Percentiles rank a stretch among this genome's conserved stretches.
These are phyloP conservation scores for Angophora floribunda DNA, from an alignment of 345 rosid genomes.

Conservation along the genomic window DNA sequence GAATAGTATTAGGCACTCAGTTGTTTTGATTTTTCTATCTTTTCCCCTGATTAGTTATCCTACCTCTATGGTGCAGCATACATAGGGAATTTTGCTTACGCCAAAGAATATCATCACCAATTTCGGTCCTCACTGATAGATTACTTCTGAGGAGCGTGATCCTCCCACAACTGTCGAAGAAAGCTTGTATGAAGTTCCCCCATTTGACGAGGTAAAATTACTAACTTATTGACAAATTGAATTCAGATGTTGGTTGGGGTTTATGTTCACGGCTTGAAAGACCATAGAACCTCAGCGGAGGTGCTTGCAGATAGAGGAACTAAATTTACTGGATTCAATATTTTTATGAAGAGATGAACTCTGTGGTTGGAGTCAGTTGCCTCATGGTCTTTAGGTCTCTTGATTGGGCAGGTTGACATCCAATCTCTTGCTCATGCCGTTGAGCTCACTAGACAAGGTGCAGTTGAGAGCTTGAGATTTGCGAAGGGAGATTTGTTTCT, in stretches of 20 bases:
- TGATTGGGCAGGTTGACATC: conserved; percentile 58
- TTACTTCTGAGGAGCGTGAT: conserved; percentile 83
- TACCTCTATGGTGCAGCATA: conserved; percentile 47
- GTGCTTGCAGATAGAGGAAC: not conserved
- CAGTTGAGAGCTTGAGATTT: conserved; percentile 90
- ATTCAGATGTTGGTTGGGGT: not conserved
- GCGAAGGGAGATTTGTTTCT: conserved; percentile 86
- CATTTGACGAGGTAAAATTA: conserved; percentile 80
- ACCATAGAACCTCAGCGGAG: not conserved
- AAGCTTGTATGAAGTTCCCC: conserved; percentile 66
- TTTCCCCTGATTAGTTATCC: not conserved
- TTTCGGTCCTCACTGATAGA: conserved; percentile 81
- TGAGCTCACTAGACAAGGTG: conserved; percentile 91
- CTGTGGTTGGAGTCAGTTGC: not conserved
- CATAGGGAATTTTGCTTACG: conserved; percentile 76
- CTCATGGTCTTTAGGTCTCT: not conserved
- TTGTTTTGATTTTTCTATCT: not conserved
- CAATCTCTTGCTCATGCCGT: conserved; percentile 99
- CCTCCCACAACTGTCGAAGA: conserved; percentile 70
- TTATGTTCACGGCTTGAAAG: not conserved
- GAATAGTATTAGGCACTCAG: not conserved
- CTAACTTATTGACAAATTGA: not conserved
- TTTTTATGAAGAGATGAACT: not conserved
- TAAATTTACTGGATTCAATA: not conserved
- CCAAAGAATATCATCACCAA: conserved; percentile 70